Conservation (phyloP, 345 rosid genomes). For the Hibiscus tridactylites region DNA sequence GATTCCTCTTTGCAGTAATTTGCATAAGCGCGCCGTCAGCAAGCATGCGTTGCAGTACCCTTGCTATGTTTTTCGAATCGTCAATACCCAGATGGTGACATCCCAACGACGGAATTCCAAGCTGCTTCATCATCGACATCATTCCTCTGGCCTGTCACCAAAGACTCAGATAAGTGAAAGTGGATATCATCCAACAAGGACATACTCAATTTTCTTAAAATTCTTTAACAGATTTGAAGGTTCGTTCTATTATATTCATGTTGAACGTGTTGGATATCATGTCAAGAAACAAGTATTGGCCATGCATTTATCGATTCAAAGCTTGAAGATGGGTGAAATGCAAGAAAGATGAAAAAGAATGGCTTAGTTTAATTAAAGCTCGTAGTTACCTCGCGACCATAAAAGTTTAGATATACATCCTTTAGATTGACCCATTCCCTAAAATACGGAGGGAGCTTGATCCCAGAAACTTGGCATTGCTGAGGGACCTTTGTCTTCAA, state of each 20-base stretch:
- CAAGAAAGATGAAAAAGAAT: not conserved
- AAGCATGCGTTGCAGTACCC: conserved; percentile 73
- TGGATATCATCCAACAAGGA: too few relatives aligned
- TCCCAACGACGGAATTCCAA: conserved; percentile 51
- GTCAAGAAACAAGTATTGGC: not conserved
- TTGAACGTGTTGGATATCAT: not conserved
- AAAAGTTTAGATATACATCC: conserved; percentile 75
- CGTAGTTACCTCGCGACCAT: conserved; percentile 45
- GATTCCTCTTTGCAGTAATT: conserved; percentile 69
- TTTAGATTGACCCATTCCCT: conserved; percentile 91
- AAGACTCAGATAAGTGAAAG: not conserved
- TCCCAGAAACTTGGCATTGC: conserved; percentile 61
- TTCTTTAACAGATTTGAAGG: too few relatives aligned
- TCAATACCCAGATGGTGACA: conserved; percentile 92
- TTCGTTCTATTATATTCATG: too few relatives aligned
- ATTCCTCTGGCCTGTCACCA: conserved; percentile 74
- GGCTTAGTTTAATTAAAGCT: not conserved
- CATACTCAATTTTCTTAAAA: too few relatives aligned
- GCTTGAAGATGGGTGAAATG: not conserved
- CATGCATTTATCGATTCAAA: not conserved
- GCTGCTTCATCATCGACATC: conserved; percentile 86
- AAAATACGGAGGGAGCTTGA: conserved; percentile 71
- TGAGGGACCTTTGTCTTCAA: conserved; percentile 80
- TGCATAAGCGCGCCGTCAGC: conserved; percentile 59
- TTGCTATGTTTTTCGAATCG: conserved; percentile 80